Conservation (phyloP, 352 stramenopile species). For the Phytopythium cucurbitacearum region DNA sequence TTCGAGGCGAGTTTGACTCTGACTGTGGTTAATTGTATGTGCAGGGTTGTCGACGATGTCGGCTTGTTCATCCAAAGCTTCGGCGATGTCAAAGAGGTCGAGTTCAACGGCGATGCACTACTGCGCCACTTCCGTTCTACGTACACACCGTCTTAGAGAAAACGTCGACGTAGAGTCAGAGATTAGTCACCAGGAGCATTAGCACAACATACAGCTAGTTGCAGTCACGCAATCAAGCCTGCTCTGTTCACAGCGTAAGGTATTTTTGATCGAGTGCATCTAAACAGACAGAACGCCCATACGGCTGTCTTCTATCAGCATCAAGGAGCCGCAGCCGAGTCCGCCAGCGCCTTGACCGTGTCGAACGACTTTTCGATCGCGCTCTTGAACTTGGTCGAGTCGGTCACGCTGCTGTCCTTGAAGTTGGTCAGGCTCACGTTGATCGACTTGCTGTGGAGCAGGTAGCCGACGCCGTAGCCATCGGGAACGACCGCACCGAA, state of each 20-base stretch:
- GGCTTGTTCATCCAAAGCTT: conserved; percentile 73
- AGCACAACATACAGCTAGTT: not conserved
- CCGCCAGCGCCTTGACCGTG: conserved; percentile 72
- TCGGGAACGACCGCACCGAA: conserved; percentile 87
- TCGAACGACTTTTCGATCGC: conserved; percentile 60
- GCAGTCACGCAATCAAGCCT: not conserved
- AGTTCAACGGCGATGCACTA: conserved; percentile 61
- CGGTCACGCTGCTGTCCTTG: conserved; percentile 67
- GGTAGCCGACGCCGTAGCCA: conserved; percentile 89
- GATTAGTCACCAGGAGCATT: not conserved
- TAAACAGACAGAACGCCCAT: not conserved
- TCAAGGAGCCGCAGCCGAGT: conserved; percentile 36
- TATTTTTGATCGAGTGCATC: not conserved
- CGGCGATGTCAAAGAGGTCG: conserved; percentile 55
- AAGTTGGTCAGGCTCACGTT: conserved; percentile 87
- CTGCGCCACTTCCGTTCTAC: conserved; percentile 55
- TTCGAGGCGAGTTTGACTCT: not conserved
- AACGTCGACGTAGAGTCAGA: not conserved
- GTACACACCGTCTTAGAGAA: conserved; percentile 38
- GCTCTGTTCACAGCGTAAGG: not conserved
- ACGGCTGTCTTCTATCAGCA: not conserved
- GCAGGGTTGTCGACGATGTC: conserved; percentile 70
- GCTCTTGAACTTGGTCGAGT: conserved; percentile 68
- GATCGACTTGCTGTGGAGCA: conserved; percentile 80
- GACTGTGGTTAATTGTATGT: not conserved